phyloP scores from a whole-genome alignment of 306 rosid genomes.

The Crotalaria pallida region DNA sequence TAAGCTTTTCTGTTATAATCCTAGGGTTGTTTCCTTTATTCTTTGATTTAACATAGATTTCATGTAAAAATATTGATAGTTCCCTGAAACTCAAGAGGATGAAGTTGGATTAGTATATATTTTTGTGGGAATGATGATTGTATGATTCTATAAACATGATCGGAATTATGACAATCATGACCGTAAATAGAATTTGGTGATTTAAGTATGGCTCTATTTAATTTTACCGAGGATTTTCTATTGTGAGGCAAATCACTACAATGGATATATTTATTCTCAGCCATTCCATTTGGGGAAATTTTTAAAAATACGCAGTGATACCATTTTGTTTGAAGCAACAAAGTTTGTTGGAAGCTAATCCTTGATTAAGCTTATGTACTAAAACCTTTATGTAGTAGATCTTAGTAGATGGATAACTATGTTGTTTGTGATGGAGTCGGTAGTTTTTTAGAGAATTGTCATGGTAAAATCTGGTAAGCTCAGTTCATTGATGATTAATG shows the following conservation, averaged over 20 bases:
- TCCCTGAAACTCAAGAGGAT: not conserved
- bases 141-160: not conserved
- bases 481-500: not conserved
- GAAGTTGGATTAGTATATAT: not conserved
- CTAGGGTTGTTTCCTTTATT: not conserved
- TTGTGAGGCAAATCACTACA: not conserved
- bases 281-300: not conserved
- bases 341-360: not conserved
- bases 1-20: not conserved
- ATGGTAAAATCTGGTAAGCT: not conserved
- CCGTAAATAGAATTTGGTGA: not conserved
- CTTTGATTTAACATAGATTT: not conserved
- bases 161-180: not conserved
- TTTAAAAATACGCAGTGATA: not conserved
- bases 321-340: slow-evolving; percentile 1
- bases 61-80: not conserved
- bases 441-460: not conserved
- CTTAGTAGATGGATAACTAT: not conserved
- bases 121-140: not conserved
- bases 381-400: not conserved
- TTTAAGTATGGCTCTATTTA: not conserved
- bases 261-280: not conserved
- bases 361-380: not conserved
- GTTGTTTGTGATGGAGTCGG: not conserved
- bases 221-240: not conserved